Evolutionary conservation across 495 filamentous ascomycete genomes (phyloP).

Genomic region (Penicillium lividum): DNA sequence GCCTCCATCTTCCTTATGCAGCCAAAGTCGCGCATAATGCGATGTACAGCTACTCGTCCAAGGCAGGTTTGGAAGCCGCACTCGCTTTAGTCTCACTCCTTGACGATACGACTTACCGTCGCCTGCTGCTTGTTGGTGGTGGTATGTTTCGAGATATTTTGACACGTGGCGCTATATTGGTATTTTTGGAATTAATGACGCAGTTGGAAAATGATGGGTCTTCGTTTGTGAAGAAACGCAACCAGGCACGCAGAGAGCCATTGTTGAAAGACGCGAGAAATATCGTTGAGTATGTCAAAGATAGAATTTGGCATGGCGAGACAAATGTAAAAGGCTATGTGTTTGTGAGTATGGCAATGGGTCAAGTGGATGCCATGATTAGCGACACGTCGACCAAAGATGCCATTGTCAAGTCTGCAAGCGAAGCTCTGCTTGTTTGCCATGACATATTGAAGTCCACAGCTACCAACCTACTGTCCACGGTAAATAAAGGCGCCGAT

Average conservation of each 20-base stretch:
- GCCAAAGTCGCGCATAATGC: constrained; percentile 44
- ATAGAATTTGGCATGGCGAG: constrained; percentile 48
- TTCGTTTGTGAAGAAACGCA: constrained; percentile 19
- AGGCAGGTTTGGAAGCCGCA: constrained; percentile 43
- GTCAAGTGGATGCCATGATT: constrained; percentile 1
- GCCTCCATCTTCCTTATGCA: constrained; percentile 51
- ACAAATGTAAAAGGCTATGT: constrained; percentile 54
- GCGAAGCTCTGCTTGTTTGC: too few species aligned
- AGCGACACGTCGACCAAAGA: too few species aligned
- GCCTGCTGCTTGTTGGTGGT: constrained; percentile 42
- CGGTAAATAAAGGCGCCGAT: too few species aligned
- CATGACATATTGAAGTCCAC: too few species aligned
- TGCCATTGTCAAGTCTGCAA: too few species aligned
- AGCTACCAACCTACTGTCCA: too few species aligned
- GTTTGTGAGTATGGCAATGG: constrained; percentile 41
- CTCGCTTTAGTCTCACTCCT: constrained; percentile 43
- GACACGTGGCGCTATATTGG: constrained; percentile 31
- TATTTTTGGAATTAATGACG: constrained; percentile 39
- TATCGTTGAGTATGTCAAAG: constrained; percentile 32
- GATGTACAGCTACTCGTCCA: constrained; percentile 51
- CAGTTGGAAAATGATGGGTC: constrained; percentile 1
- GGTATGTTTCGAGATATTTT: constrained; percentile 52
- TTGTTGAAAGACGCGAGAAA: constrained; percentile 38
- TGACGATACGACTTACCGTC: constrained; percentile 40
- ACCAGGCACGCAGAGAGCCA: constrained; percentile 30